Base-by-base conservation (phyloP, 2,329 filamentous ascomycete species). In the Hypoxylon sp. region DNA sequence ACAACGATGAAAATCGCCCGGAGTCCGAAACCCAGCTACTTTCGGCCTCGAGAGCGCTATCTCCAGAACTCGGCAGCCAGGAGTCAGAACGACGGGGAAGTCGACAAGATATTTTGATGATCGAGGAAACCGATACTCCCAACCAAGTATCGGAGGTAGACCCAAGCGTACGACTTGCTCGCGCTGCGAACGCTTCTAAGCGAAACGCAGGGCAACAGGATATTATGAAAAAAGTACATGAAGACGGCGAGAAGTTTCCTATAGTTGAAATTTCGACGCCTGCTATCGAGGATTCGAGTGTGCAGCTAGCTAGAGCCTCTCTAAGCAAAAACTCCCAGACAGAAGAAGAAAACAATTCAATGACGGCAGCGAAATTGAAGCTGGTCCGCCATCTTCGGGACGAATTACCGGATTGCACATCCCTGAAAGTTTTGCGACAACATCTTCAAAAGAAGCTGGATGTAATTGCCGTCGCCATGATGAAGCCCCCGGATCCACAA, bases 391-490 rank as follows among this genome's bases (percentile, higher is more conserved):
- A 79, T 50, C 78, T 87, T 1, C 82, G 82, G 9, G 79, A 78
- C n/a, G 80, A 81, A 11, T 77, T 89, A 41, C 82, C 83, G 2
- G 86, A 88, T 62, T 87, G 81, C 68, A 78, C 85, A 41, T 70
- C 83, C 1, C 81, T 90, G 14, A 84, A 84, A 68, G 76, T 78
- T 5, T 77, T 90, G 30, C 83, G 84, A n/a, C 79, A 78, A 41
- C 80, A 83, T 58, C 77, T 85, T 46, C 79, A 81, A 53, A 81
- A 83, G 68, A 81, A 79, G 23, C 74, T 86, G 1, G 85, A 89
- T 72, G 78, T 88, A 5, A 75, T 89, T 7, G 88, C 81, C 14
- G 79, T 90, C 5, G 86, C 81, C 3, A 85, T 85, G 12, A 81
- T 81, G 47, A 79, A 80, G 16, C 84, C 86, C 2, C 77, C 82